Conservation (phyloP, 176 grass and related monocot species). For the Triticum dicoccoides region DNA sequence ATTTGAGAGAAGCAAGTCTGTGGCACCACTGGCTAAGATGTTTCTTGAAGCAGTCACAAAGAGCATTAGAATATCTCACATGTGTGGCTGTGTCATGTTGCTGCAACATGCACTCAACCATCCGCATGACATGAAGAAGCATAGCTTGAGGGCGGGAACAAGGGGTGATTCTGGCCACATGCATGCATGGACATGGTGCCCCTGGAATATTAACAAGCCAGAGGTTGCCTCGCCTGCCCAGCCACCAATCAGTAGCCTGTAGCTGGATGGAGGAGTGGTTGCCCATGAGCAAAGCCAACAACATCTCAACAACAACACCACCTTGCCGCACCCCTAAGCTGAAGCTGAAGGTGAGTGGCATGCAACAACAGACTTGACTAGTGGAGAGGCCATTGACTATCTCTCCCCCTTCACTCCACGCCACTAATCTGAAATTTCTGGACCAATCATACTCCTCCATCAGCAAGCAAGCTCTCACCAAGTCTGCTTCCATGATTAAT, state of each 20-base stretch:
- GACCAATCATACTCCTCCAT: neutral
- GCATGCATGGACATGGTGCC: slow-evolving; percentile 19
- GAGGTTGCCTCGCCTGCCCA: neutral
- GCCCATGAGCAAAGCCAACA: slow-evolving; percentile 34
- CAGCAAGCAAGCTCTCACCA: neutral
- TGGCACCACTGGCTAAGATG: neutral
- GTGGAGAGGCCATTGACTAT: neutral
- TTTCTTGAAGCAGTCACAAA: slow-evolving; percentile 10
- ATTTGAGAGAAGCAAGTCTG: neutral
- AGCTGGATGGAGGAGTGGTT: slow-evolving; percentile 1
- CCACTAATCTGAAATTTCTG: slow-evolving; percentile 3
- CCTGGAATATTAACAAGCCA: slow-evolving; percentile 1
- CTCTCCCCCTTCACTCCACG: slow-evolving; percentile 28
- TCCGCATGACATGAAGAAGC: neutral
- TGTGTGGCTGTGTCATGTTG: neutral
- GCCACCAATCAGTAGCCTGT: slow-evolving; percentile 23
- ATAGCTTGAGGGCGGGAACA: slow-evolving; percentile 44
- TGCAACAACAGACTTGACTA: neutral
- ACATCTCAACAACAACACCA: neutral
- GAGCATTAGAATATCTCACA: slow-evolving; percentile 7
- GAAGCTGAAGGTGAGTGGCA: neutral
- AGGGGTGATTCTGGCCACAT: slow-evolving; percentile 31
- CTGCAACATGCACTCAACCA: slow-evolving; percentile 11
- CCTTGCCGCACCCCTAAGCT: slow-evolving; percentile 23
- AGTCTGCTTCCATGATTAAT: neutral